Evolutionary conservation across 2,329 filamentous ascomycete species (phyloP).

Genomic region (Fusarium fujikuroi): DNA sequence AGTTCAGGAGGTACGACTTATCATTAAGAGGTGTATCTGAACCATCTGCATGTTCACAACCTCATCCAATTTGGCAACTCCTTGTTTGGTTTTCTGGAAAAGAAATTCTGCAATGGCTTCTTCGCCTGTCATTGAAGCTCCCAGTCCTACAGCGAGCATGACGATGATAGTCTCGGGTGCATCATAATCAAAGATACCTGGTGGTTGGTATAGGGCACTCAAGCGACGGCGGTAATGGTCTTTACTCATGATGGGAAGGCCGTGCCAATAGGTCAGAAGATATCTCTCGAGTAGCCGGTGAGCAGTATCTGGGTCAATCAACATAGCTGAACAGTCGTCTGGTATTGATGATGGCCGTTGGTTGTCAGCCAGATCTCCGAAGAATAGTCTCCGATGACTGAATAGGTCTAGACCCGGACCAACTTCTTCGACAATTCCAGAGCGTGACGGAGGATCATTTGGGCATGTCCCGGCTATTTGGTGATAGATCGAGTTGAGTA

Average conservation of each 20-base stretch:
- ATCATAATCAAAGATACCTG: conserved; percentile 47
- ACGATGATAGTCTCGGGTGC: conserved; percentile 51
- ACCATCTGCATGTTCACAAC: conserved; percentile 57
- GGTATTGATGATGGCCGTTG: conserved; percentile 43
- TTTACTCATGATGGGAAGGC: conserved; percentile 51
- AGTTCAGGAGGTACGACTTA: conserved; percentile 46
- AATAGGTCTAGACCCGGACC: conserved; percentile 48
- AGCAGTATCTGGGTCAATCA: conserved; percentile 53
- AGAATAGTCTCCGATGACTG: conserved; percentile 45
- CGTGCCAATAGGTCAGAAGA: conserved; percentile 53
- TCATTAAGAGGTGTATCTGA: conserved; percentile 57
- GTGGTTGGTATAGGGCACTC: conserved; percentile 49
- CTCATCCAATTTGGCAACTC: conserved; percentile 52
- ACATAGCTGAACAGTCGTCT: conserved; percentile 45
- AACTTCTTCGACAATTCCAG: conserved; percentile 45
- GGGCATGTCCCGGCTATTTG: conserved; percentile 46
- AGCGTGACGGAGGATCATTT: conserved; percentile 33
- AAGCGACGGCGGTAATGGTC: conserved; percentile 50
- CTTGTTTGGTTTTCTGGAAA: conserved; percentile 56
- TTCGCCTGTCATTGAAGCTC: conserved; percentile 52
- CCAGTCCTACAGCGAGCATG: conserved; percentile 51
- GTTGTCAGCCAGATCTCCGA: conserved; percentile 51
- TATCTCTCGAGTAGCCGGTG: conserved; percentile 53
- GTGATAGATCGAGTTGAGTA: conserved; percentile 50
- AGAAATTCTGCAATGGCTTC: conserved; percentile 54